Percentiles rank a stretch among this genome's conserved stretches.
Evolutionary conservation across 2,329 filamentous ascomycete genomes (phyloP).

Genomic region (Plectosphaerella cucumerina): DNA sequence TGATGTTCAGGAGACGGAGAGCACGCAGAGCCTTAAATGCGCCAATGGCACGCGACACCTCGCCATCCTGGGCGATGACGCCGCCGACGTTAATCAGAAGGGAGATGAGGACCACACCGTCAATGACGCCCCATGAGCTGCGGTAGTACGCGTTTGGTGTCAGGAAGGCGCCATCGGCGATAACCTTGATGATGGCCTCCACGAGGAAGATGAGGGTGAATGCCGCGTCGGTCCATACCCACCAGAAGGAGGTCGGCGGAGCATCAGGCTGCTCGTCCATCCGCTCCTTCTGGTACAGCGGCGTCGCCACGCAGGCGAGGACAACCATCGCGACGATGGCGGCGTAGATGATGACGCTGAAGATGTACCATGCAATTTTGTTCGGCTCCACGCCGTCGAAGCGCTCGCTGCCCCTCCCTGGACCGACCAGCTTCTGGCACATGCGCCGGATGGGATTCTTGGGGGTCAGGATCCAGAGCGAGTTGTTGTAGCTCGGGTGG

Average conservation of each 20-base stretch:
- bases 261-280: constrained; percentile 56
- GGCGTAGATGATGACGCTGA: constrained; percentile 90
- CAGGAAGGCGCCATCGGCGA: constrained; percentile 94
- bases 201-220: constrained; percentile 84
- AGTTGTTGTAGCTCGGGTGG: constrained; percentile 89
- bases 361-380: constrained; percentile 84
- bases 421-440: constrained; percentile 87
- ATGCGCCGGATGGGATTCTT: constrained; percentile 72
- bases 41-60: constrained; percentile 84
- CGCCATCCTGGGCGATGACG: constrained; percentile 74
- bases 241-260: constrained; percentile 71
- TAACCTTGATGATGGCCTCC: constrained; percentile 85
- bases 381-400: constrained; percentile 89
- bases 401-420: constrained; percentile 79
- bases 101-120: constrained; percentile 84
- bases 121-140: constrained; percentile 95
- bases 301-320: constrained; percentile 89
- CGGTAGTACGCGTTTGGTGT: constrained; percentile 96
- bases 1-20: constrained; percentile 86
- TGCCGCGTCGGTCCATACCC: constrained; percentile 86
- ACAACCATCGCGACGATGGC: constrained; percentile 98
- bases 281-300: constrained; percentile 87
- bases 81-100: constrained; percentile 94
- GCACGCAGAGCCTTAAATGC: constrained; percentile 96
- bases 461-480: constrained; percentile 81